Evolutionary conservation across 139 green algal genomes (phyloP), one percentile per base, ranked within the genome.

Genomic region (Volvox reticuliferus): DNA sequence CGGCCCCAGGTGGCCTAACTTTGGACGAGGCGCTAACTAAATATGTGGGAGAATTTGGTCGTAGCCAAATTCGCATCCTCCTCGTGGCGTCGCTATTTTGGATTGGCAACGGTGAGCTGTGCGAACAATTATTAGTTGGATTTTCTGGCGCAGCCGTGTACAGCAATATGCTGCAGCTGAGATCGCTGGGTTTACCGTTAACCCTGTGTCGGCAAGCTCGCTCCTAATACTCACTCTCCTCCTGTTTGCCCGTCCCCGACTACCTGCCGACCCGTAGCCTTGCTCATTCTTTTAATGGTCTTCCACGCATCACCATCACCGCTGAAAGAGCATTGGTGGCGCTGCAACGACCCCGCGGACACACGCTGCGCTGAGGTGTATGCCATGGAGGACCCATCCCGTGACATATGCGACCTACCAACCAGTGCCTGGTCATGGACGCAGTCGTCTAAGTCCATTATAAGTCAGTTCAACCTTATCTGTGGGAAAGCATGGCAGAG

Each of bases 391-490:
- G 67, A 82, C 67, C 68, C 89, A 19, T 26, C 30, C 22, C 28
- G 69, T 24, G 89, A 85, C 55, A 36, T 89, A 13, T 92, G 89
- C 28, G 32, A 30, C 1, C 69, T 92, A 33, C 55, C 69, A 0
- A 13, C 14, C 26, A 30, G 6, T 28, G 37, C 79, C 2, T 92
- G 89, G 81, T 33, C 37, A 16, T 92, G 89, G 87, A 92, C 89
- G 17, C 67, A 85, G 50, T 26, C 22, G 9, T 30, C 69, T 24
- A 86, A 69, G 24, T 89, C 69, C 71, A 89, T 92, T 20, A 89
- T 92, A 6, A 81, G 36, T 12, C 91, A 97, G 69, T 98, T 95
- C 68, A 92, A 96, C 73, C 80, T 98, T 14, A 67, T 96, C 0
- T 98, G 96, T 75, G 71, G 89, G 6, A 44, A 91, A 18, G 79